A percentile compares a stretch with the other conserved stretches of the same genome.
Evolutionary conservation across 139 green algal genomes (phyloP).

Genomic region (Edaphochlamys debaryana): DNA sequence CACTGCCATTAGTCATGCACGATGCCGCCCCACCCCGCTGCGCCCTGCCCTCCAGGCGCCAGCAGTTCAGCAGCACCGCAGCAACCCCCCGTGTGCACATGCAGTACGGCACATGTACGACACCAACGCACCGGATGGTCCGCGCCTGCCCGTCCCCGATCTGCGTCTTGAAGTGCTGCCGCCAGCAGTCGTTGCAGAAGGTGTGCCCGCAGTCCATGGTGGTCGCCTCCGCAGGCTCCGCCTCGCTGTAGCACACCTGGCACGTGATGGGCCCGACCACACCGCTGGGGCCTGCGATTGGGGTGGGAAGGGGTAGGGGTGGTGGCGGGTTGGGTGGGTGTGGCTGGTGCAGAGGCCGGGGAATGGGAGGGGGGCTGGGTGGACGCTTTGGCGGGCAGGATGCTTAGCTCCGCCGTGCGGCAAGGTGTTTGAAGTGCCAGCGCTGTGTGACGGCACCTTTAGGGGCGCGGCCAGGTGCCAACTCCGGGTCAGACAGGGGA

Average conservation of each 20-base stretch:
- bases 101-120: no score
- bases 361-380: neutral
- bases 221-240: slow-evolving; percentile 40
- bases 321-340: no score
- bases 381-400: no score
- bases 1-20: no score
- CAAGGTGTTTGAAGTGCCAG: no score
- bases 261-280: neutral
- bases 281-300: neutral
- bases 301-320: no score
- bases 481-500: neutral
- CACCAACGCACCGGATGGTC: slow-evolving; percentile 44
- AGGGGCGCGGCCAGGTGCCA: no score
- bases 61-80: no score
- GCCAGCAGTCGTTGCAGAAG: slow-evolving; percentile 92
- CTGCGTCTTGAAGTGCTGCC: slow-evolving; percentile 74
- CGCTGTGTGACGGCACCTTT: no score
- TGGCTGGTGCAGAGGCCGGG: neutral
- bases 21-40: no score
- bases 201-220: slow-evolving; percentile 87
- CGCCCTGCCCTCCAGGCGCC: no score
- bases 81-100: neutral
- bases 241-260: slow-evolving; percentile 70
- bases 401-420: no score
- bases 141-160: slow-evolving; percentile 41